Base-by-base conservation (phyloP, 768 basidiomycete species). In the Nidularia sp. region DNA sequence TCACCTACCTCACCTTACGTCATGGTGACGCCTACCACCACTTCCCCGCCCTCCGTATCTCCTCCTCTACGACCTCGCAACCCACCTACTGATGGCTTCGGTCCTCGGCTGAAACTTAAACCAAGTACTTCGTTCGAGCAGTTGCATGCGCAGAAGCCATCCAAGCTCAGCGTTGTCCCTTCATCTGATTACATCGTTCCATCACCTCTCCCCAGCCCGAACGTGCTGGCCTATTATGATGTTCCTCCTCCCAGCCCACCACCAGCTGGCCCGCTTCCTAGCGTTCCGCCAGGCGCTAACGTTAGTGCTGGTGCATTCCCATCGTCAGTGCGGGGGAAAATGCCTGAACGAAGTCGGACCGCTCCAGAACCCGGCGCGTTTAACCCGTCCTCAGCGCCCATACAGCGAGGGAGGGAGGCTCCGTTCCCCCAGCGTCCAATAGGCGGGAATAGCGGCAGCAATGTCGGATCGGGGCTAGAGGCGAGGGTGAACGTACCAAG, bases 231-330 rank as follows among this genome's bases (percentile, higher is more conserved):
- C 4, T 72, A 77, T 59, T 76, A 77, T 51, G 75, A 78, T 54
- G 68, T 77, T 35, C 78, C 79, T 2, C 79, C 78, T 1, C 76
- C 79, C 3, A 79, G 73, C 56, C 78, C 79, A 10, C 76, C 80
- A 0, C 79, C 78, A 2, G 63, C 63, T 39, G 69, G 65, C 0
- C 78, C 79, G 0, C 58, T 80, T 6, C 78, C 79, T 5, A 67
- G 63, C 39, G 61, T 73, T 7, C 50, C 50, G 9, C 7, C 69
- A 69, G 44, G 6, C 6, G 22, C 9, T 45, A 22, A 18, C 18
- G 44, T 18, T 8, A n/a, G n/a, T n/a, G 10, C 44, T 6, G 12
- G 54, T 48, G 7, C 49, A 48, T 55, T 52, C 13, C 44, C 54
- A 1, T 33, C 54, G 47, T 49, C 51, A 12, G 41, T 49, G 8